Conservation (phyloP, 768 basidiomycete species). For the Mycena chlorophos region DNA sequence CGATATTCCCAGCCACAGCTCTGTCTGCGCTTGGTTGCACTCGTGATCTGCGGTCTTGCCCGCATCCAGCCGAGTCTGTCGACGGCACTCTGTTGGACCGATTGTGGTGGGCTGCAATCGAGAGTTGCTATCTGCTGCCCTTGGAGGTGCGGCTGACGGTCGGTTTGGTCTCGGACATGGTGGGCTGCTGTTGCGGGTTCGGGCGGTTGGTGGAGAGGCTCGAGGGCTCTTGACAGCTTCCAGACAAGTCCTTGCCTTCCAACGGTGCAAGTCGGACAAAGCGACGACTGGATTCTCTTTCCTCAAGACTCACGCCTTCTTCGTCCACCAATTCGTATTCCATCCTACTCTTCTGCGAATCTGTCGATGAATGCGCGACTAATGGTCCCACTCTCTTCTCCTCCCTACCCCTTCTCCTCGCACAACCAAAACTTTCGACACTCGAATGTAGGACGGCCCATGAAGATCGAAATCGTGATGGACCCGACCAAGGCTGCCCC, state of each 20-base stretch:
- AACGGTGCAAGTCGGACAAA: conserved; percentile 21
- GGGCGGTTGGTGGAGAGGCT: conserved; percentile 19
- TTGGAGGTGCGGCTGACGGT: background rate
- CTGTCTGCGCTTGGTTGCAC: conserved; percentile 16
- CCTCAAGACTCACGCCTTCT: conserved; percentile 16
- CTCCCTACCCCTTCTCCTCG: conserved; percentile 35
- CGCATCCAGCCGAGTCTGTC: conserved; percentile 21
- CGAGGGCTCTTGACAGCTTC: conserved; percentile 29
- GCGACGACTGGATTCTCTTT: conserved; percentile 33
- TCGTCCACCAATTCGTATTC: conserved; percentile 38
- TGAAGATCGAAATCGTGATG: conserved; percentile 98
- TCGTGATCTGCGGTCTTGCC: conserved; percentile 39
- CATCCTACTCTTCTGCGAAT: conserved; percentile 39
- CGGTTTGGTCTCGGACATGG: conserved; percentile 1
- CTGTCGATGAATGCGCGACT: conserved; percentile 49
- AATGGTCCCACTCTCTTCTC: conserved; percentile 39
- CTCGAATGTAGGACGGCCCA: conserved; percentile 75
- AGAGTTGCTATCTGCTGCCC: conserved; percentile 5
- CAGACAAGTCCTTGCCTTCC: conserved; percentile 18
- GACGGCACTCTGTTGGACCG: conserved; percentile 9
- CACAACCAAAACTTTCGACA: conserved; percentile 11
- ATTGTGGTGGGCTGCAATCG: conserved; percentile 17
- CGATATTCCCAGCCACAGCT: conserved; percentile 12
- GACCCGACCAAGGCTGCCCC: conserved; percentile 74
- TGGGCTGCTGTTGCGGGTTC: background rate